Percentiles rank a stretch among this genome's conserved stretches.
Evolutionary conservation across 306 rosid genomes (phyloP).

Genomic region (Cucumis sativus): Cucumber_9930_V3 NC_026657.2:28318001-28318500

Average conservation of each 20-base stretch:
- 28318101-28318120: background rate
- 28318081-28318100: background rate
- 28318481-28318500: background rate
- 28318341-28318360: background rate
- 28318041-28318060: background rate
- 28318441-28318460: slow-evolving; percentile 5
- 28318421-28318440: slow-evolving; percentile 5
- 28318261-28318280: slow-evolving; percentile 19
- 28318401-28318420: background rate
- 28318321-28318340: slow-evolving; percentile 27
- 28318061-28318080: background rate
- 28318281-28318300: slow-evolving; percentile 22
- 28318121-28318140: too few relatives aligned
- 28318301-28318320: slow-evolving; percentile 46
- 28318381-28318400: background rate
- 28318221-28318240: slow-evolving; percentile 12
- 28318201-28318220: background rate
- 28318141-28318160: background rate
- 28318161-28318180: background rate
- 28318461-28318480: slow-evolving; percentile 3
- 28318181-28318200: background rate
- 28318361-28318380: background rate
- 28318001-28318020: background rate
- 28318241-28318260: slow-evolving; percentile 48
- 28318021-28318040: background rate